Evolutionary conservation across 768 basidiomycete species (phyloP).

Genomic region (Suillus luteus): DNA sequence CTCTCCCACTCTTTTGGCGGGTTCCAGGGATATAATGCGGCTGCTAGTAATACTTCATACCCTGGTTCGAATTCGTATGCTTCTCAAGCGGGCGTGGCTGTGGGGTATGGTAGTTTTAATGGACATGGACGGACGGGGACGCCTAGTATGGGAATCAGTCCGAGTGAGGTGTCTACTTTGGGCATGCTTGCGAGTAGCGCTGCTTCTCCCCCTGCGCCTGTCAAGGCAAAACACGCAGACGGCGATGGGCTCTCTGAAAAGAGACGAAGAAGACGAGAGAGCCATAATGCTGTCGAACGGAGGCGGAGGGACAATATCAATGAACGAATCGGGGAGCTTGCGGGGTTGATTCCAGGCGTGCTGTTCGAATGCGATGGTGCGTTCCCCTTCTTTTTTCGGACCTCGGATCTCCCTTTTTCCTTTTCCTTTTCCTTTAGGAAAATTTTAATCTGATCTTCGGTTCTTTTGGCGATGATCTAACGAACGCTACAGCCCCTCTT

Average conservation of each 20-base stretch:
- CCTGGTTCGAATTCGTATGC: slow-evolving; percentile 19
- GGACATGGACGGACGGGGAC: slow-evolving; percentile 18
- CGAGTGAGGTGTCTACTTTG: slow-evolving; percentile 29
- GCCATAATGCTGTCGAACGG: slow-evolving; percentile 91
- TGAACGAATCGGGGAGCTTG: slow-evolving; percentile 90
- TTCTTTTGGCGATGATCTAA: slow-evolving; percentile 3
- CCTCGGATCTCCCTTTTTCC: slow-evolving; percentile 4
- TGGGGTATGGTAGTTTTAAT: slow-evolving; percentile 4
- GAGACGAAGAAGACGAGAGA: slow-evolving; percentile 75
- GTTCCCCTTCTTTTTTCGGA: slow-evolving; percentile 15
- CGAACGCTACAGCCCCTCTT: not conserved
- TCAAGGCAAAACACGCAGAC: slow-evolving; percentile 14
- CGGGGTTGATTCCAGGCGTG: slow-evolving; percentile 85
- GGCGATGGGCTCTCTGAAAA: slow-evolving; percentile 63
- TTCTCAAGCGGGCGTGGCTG: slow-evolving; percentile 20
- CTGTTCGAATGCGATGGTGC: slow-evolving; percentile 63
- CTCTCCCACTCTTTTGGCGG: slow-evolving; percentile 31
- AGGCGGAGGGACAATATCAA: slow-evolving; percentile 91
- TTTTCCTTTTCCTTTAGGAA: too few relatives aligned
- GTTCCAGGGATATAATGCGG: slow-evolving; percentile 36
- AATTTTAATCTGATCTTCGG: not conserved
- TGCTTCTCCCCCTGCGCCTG: slow-evolving; percentile 17
- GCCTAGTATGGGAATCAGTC: slow-evolving; percentile 28
- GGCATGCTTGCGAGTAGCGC: slow-evolving; percentile 13
- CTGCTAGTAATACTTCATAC: slow-evolving; percentile 24